phyloP scores from a whole-genome alignment of 2,329 filamentous ascomycete genomes.

The Colletotrichum sojae region DNA sequence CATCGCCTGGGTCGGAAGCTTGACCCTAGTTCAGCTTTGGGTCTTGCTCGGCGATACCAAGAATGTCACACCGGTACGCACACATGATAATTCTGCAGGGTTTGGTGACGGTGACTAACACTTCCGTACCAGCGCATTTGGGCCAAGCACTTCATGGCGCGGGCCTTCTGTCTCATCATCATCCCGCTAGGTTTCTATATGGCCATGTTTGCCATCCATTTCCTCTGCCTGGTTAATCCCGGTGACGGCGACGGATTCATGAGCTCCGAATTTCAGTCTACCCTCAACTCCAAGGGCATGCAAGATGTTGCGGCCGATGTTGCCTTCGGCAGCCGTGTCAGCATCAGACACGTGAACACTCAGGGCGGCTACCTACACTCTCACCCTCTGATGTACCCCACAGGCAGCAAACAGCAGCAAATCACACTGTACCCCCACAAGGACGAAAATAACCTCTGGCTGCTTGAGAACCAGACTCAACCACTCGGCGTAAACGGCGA shows the following conservation, averaged over 20 bases:
- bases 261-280: conserved; percentile 99
- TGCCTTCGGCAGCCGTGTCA: conserved; percentile 87
- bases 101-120: conserved; percentile 39
- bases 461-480: conserved; percentile 96
- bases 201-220: conserved; percentile 97
- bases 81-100: background rate
- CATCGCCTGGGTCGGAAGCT: conserved; percentile 94
- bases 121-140: conserved; percentile 73
- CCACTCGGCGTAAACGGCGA: conserved; percentile 83
- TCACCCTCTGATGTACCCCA: conserved; percentile 97
- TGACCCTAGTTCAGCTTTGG: conserved; percentile 95
- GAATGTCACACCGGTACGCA: conserved; percentile 81
- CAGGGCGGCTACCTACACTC: conserved; percentile 98
- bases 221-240: conserved; percentile 91
- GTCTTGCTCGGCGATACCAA: conserved; percentile 90
- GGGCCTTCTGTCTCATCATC: conserved; percentile 90
- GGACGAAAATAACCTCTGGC: conserved; percentile 97
- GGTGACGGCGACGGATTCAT: conserved; percentile 99
- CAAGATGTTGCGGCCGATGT: conserved; percentile 94
- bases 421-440: conserved; percentile 99
- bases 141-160: conserved; percentile 94
- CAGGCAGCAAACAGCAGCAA: conserved; percentile 97
- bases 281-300: conserved; percentile 97
- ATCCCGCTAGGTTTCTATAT: conserved; percentile 94
- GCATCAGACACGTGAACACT: conserved; percentile 93